phyloP scores from a whole-genome alignment of 2,329 filamentous ascomycete species.

The Ceratocystiopsis minuta region DNA sequence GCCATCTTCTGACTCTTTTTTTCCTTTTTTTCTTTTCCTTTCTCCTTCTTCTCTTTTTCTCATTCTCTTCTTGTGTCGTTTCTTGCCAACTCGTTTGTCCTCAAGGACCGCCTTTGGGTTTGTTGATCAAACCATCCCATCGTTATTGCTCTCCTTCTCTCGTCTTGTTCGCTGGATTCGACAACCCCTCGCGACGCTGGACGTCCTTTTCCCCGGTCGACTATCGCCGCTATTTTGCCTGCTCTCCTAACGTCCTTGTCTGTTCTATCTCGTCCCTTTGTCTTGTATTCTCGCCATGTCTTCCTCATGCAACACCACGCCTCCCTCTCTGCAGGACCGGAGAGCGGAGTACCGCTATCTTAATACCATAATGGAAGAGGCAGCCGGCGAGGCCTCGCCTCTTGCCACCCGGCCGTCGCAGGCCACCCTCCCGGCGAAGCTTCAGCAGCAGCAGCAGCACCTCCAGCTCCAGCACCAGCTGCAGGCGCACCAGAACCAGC shows the following conservation, averaged over 20 bases:
- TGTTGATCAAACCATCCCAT: slow-evolving; percentile 29
- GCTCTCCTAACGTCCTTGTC: no score
- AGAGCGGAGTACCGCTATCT: slow-evolving; percentile 29
- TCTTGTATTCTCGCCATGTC: slow-evolving; percentile 25
- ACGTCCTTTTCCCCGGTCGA: slow-evolving; percentile 9
- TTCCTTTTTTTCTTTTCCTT: slow-evolving; percentile 14
- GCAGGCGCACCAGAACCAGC: neutral
- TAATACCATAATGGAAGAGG: slow-evolving; percentile 47
- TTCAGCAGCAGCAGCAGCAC: slow-evolving; percentile 1
- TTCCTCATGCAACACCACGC: slow-evolving; percentile 11
- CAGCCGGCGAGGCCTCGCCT: slow-evolving; percentile 7
- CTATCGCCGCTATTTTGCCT: no score
- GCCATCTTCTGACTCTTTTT: neutral
- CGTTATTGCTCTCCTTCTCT: slow-evolving; percentile 10
- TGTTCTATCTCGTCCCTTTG: neutral
- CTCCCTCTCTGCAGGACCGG: slow-evolving; percentile 37
- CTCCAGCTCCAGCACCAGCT: neutral
- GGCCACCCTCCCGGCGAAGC: neutral
- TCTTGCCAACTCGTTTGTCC: slow-evolving; percentile 13
- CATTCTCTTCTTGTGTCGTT: slow-evolving; percentile 9
- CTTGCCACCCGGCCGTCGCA: neutral
- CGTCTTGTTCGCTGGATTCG: slow-evolving; percentile 9
- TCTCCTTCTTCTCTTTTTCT: slow-evolving; percentile 4
- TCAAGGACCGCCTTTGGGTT: slow-evolving; percentile 14
- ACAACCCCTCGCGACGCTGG: slow-evolving; percentile 13